A percentile compares a stretch with the other conserved stretches of the same genome.
These are phyloP conservation scores for Coemansia sp. DNA, from an alignment of 192 early-diverging fungal species.

Conservation along the genomic window DNA sequence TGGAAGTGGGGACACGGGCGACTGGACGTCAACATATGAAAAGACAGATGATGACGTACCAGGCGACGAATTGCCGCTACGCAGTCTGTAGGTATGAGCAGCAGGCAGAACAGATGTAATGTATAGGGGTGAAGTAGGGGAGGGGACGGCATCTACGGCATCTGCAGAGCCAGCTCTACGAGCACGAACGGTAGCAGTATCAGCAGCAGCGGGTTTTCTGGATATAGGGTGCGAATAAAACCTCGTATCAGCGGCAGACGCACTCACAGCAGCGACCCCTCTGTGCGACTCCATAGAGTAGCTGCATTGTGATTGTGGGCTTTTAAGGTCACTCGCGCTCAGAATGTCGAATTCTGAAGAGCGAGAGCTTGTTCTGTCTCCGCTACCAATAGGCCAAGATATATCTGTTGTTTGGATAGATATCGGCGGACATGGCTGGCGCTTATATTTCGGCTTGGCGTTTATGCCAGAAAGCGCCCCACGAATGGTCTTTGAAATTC, in stretches of 20 bases:
- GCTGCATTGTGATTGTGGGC: neutral
- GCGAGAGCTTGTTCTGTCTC: constrained; percentile 25
- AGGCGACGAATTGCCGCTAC: constrained; percentile 13
- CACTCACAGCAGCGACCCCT: neutral
- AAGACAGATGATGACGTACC: constrained; percentile 28
- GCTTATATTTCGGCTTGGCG: constrained; percentile 16
- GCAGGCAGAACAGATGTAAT: constrained; percentile 14
- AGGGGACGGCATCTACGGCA: constrained; percentile 6
- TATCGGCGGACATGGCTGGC: constrained; percentile 43
- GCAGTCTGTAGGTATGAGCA: constrained; percentile 3
- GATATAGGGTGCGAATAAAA: constrained; percentile 4
- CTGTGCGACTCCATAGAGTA: neutral
- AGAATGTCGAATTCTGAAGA: constrained; percentile 37
- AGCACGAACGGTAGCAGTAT: constrained; percentile 8
- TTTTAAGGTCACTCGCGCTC: constrained; percentile 22
- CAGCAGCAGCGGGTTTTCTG: constrained; percentile 8
- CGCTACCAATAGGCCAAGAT: constrained; percentile 48
- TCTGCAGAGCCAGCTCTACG: constrained; percentile 15
- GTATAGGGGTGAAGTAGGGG: neutral
- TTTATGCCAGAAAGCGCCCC: constrained; percentile 9
- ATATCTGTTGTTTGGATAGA: constrained; percentile 44
- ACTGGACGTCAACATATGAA: constrained; percentile 29
- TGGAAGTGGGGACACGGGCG: constrained; percentile 18
- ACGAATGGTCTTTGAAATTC: constrained; percentile 4
- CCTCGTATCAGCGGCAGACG: neutral